Base-by-base conservation (phyloP, 164 flowering plant species). In the Buxus sempervirens region DNA sequence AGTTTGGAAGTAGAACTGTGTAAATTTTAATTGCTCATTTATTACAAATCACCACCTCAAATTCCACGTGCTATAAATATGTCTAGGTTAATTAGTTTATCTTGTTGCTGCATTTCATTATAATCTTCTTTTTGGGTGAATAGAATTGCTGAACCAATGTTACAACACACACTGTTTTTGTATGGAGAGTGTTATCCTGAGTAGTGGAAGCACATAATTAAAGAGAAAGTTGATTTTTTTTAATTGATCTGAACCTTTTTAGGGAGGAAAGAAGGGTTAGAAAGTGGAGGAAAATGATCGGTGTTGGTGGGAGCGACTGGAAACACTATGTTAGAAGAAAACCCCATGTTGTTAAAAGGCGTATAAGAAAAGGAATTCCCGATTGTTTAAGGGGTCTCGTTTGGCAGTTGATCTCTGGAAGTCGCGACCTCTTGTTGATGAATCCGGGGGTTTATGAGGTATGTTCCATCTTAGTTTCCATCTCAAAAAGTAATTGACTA, bases 201-300 rank as follows among this genome's bases (percentile, higher is more conserved):
- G 27, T 8, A 9, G 24, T 23, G 13, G 26, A 57, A 1, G 28
- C 27, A 23, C 24, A 57, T 22, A 57, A 25, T 19, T 9, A n/a
- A 57, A 12, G 60, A 21, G 21, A 14, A 21, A 57, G 21, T 57
- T 57, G 38, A 21, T 57, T 57, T 22, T 25, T 10, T 23, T n/a
- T 32, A 32, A 32, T 32, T 3, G 38, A 32, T 32, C 38, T 32
- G 51, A 51, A 8, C 56, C 62, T 67, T 74, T 65, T 71, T 81
- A 92, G 97, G 88, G 97, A 92, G 69, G 96, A 90, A 79, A 85
- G 89, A 73, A 82, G 88, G 71, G 78, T 88, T 64, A 83, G 88
- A 65, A 95, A 95, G 81, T 95, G 97, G 97, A 83, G 99, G 80
- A 92, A 90, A 75, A 95, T 95, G 97, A 92, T 95, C 75, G 99